Conservation (phyloP, 768 basidiomycete species). For the Tylopilus balloui region DNA sequence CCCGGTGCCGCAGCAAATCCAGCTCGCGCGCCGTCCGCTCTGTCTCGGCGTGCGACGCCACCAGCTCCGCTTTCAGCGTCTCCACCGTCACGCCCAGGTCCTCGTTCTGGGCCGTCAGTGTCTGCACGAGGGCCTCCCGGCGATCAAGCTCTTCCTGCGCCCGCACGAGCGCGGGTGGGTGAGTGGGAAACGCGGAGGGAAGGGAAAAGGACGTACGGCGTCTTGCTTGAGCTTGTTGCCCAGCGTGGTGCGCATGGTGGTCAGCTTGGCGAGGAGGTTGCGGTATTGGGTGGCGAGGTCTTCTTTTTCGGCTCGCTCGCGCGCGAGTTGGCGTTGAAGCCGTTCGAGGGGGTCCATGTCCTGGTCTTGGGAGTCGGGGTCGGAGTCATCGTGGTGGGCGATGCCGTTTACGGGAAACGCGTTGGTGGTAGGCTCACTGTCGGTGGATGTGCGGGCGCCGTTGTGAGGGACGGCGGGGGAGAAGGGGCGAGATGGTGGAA, state of each 20-base stretch:
- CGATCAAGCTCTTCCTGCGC: slow-evolving; percentile 95
- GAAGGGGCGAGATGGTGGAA: slow-evolving; percentile 31
- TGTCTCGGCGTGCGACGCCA: slow-evolving; percentile 69
- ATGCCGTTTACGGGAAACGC: slow-evolving; percentile 31
- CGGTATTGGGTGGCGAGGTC: slow-evolving; percentile 80
- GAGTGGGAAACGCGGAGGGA: not conserved
- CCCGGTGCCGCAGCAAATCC: slow-evolving; percentile 58
- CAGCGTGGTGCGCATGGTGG: slow-evolving; percentile 87
- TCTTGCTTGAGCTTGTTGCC: slow-evolving; percentile 95
- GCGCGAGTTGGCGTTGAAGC: slow-evolving; percentile 71
- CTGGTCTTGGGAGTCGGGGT: slow-evolving; percentile 41
- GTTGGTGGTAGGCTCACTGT: slow-evolving; percentile 39
- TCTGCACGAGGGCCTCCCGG: slow-evolving; percentile 77
- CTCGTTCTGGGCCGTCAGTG: slow-evolving; percentile 73
- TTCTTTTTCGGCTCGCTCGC: slow-evolving; percentile 82
- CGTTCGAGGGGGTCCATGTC: slow-evolving; percentile 48
- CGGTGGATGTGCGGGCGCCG: slow-evolving; percentile 35
- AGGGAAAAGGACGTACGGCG: slow-evolving; percentile 62
- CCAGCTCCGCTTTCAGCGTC: slow-evolving; percentile 76
- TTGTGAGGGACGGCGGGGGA: slow-evolving; percentile 23
- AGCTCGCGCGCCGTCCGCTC: slow-evolving; percentile 69
- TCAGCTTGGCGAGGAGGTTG: slow-evolving; percentile 81
- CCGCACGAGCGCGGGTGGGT: not conserved
- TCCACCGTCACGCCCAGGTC: slow-evolving; percentile 67
- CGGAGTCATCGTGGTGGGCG: slow-evolving; percentile 34